Evolutionary conservation across 192 early-diverging fungal genomes (phyloP), one percentile per base, ranked within the genome.

Genomic region (Entomortierella chlamydospora): DNA sequence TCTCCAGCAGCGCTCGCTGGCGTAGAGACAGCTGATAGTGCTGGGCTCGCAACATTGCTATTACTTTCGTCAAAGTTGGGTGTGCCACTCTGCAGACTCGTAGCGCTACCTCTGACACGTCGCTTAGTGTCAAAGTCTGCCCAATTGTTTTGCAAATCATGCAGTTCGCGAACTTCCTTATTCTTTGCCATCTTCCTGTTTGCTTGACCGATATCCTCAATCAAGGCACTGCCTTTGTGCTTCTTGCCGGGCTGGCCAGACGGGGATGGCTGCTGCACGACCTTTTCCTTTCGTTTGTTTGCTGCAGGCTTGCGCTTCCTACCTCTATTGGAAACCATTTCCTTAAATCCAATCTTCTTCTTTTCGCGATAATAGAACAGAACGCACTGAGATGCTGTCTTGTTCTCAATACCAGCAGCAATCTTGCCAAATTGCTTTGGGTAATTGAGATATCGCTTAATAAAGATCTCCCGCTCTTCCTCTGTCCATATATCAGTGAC

Each of bases 371-470:
- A 94, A 74, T 94, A 94, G 43, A 91, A 92, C 41, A 91, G 67
- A 23, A 93, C 91, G 51, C 92, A 94, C 57, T 91, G 88, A 39
- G 86, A 85, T 30, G 89, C 88, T 0, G 84, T 85, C 81, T 94
- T 94, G 70, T 83, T 74, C 30, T 85, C 86, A 12, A 94, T 55
- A 33, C 83, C 86, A 12, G 83, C 83, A 0, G 93, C 85, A 58
- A 94, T 92, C 64, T 87, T 90, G 26, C 88, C 90, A 72, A 94
- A 94, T 79, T 93, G 90, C 58, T 94, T 94, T 0, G 92, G 92
- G 51, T 90, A 88, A 12, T 81, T 72, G 57, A 93, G 83, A 58
- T 91, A 94, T 0, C 83, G 83, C 42, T 89, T 84, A 11, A 87
- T 87, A 82, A 94, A 94, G 1, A 83, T 83, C 11, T 88, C 82